Evolutionary conservation across 768 basidiomycete genomes (phyloP).

Genomic region (Boletus vermiculosoides): DNA sequence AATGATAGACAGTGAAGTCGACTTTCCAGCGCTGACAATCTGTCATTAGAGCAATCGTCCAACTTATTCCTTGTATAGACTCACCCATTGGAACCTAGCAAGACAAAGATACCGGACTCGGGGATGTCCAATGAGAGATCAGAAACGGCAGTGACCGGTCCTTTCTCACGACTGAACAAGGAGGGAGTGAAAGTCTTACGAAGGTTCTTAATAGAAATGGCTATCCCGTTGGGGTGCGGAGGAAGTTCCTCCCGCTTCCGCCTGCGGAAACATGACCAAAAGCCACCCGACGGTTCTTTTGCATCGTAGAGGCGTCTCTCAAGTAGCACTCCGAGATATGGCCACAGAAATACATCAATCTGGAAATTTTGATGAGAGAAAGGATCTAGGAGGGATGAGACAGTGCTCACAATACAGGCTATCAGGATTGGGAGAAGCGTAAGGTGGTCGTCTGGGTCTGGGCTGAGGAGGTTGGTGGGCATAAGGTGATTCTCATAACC

Average conservation of each 20-base stretch:
- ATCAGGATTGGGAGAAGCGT: conserved; percentile 58
- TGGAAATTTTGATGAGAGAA: conserved; percentile 22
- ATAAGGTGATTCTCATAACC: conserved; percentile 64
- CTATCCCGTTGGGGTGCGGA: conserved; percentile 40
- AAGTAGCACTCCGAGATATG: conserved; percentile 56
- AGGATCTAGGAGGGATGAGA: background rate
- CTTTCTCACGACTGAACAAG: conserved; percentile 45
- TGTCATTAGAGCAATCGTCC: background rate
- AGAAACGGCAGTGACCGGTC: conserved; percentile 56
- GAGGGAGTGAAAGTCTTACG: conserved; percentile 57
- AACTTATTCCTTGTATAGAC: conserved; percentile 1
- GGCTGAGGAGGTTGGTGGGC: conserved; percentile 51
- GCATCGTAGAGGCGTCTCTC: conserved; percentile 67
- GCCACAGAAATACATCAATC: conserved; percentile 76
- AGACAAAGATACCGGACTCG: conserved; percentile 70
- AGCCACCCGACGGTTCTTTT: conserved; percentile 33
- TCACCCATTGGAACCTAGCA: conserved; percentile 71
- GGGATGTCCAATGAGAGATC: conserved; percentile 71
- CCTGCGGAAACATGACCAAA: conserved; percentile 25
- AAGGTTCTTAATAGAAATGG: conserved; percentile 62
- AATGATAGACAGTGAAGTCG: conserved; percentile 66
- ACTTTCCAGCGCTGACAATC: conserved; percentile 66
- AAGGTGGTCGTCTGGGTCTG: conserved; percentile 60
- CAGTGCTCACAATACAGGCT: conserved; percentile 54
- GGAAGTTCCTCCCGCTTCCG: conserved; percentile 16